A percentile compares a stretch with the other conserved stretches of the same genome.
Conservation (phyloP, 163 green algal genomes). For the Chloromonas sp. region DNA sequence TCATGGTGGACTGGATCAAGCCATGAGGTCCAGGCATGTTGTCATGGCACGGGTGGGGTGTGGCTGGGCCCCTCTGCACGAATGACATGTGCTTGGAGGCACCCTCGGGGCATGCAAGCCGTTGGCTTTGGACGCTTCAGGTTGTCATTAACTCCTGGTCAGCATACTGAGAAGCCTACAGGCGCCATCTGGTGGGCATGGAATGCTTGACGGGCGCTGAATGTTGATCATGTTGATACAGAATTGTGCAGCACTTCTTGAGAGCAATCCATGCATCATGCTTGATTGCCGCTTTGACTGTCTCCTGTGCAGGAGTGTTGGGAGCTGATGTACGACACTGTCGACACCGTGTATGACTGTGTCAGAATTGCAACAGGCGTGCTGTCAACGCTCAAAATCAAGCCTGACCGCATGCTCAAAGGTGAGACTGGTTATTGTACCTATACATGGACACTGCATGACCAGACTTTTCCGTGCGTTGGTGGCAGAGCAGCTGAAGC, state of each 20-base stretch:
- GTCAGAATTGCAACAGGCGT: conserved; percentile 91
- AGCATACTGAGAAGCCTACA: too few relatives aligned
- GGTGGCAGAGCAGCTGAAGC: background rate
- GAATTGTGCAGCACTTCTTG: too few relatives aligned
- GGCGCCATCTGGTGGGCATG: too few relatives aligned
- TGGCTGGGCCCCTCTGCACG: background rate
- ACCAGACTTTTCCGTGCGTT: background rate
- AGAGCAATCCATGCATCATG: too few relatives aligned
- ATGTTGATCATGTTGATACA: too few relatives aligned
- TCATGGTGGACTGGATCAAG: background rate
- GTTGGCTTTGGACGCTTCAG: too few relatives aligned
- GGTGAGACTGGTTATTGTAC: conserved; percentile 17
- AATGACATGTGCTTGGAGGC: background rate
- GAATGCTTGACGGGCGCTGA: too few relatives aligned
- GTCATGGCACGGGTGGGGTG: too few relatives aligned
- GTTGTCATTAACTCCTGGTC: too few relatives aligned
- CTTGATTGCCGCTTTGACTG: background rate
- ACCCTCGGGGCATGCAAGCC: too few relatives aligned
- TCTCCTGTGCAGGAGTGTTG: conserved; percentile 69
- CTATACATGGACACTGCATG: background rate
- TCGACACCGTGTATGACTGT: conserved; percentile 86
- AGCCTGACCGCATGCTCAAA: conserved; percentile 68
- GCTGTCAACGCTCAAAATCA: conserved; percentile 83
- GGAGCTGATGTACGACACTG: conserved; percentile 93
- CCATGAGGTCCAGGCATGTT: background rate